Evolutionary conservation across 768 basidiomycete species (phyloP), one percentile per base, ranked within the genome.

Genomic region (Tulasnella sp.): DNA sequence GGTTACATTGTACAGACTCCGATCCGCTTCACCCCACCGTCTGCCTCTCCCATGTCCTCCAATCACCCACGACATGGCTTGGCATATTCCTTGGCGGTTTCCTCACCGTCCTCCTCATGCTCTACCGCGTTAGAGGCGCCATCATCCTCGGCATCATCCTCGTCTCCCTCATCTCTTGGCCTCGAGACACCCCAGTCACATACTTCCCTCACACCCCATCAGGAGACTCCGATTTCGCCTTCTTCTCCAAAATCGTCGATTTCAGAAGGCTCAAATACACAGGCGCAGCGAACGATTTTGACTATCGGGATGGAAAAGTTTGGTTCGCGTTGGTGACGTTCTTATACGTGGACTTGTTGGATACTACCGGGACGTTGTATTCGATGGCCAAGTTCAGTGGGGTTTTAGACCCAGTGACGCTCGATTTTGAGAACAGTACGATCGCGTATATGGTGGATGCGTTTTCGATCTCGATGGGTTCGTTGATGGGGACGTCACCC

Each of bases 381-480:
- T 85, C 89, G 41, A 91, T 92, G 89, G 86, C 87, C 54, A 89
- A 86, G 68, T 91, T 91, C 63, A 87, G 89, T 4, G 87, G 86
- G n/a, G 77, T 92, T 1, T 86, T 87, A 49, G 84, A 91, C 66
- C 49, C 84, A 1, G 79, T 87, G 12, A 90, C 88, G 24, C 74
- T 89, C 58, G 89, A 92, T 68, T 92, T 92, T 64, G 89, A 92
- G 71, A 80, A 82, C 62, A 86, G 84, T 17, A 87, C 83, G 11
- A 74, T 85, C 61, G 87, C 87, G 2, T 90, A 89, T 43, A 56
- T 51, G 45, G 56, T 42, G 21, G 87, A 89, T 64, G 87, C 87
- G 0, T 83, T 89, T 68, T 80, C 76, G 34, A 89, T 89, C 68
- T 83, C 80, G 43, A 87, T 89, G 73, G 87, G 87, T 50, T 82